Conservation (phyloP, 1,284 basidiomycete genomes). For the Ceratobasidium sp. region DNA sequence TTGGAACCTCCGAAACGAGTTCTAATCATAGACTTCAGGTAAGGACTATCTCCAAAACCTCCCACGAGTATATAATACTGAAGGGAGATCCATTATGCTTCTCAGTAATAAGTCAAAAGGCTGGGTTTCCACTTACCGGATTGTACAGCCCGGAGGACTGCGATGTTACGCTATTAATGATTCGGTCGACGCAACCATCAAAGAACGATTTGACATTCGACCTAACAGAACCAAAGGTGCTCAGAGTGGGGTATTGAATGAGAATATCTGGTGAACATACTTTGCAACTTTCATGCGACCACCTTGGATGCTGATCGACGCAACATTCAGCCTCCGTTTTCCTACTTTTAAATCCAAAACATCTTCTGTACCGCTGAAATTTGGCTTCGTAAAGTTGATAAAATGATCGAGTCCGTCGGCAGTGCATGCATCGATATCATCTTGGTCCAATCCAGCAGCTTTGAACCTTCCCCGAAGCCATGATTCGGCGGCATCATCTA, state of each 20-base stretch:
- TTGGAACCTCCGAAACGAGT: not conserved
- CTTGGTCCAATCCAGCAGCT: not conserved
- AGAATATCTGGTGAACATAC: not conserved
- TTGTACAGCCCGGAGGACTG: not conserved
- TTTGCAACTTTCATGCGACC: not conserved
- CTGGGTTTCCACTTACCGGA: not conserved
- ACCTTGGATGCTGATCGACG: not conserved
- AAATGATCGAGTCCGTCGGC: slow-evolving; percentile 3
- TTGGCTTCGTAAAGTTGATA: not conserved
- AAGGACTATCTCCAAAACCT: slow-evolving; percentile 29
- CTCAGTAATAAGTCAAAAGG: not conserved
- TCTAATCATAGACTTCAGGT: not conserved
- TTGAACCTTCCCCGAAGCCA: not conserved
- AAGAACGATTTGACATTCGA: not conserved
- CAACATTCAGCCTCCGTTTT: not conserved
- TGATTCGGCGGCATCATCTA: not conserved
- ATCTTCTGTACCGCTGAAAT: not conserved
- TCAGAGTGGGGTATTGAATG: no score
- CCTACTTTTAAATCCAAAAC: not conserved
- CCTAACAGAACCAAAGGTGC: not conserved
- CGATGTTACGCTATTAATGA: not conserved
- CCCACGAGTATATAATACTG: slow-evolving; percentile 24
- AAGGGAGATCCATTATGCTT: not conserved
- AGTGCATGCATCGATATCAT: not conserved
- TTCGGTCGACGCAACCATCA: not conserved